A percentile compares a stretch with the other conserved stretches of the same genome.
Conservation (phyloP, 805 yeast species). For the Metschnikowia rubicola region DNA sequence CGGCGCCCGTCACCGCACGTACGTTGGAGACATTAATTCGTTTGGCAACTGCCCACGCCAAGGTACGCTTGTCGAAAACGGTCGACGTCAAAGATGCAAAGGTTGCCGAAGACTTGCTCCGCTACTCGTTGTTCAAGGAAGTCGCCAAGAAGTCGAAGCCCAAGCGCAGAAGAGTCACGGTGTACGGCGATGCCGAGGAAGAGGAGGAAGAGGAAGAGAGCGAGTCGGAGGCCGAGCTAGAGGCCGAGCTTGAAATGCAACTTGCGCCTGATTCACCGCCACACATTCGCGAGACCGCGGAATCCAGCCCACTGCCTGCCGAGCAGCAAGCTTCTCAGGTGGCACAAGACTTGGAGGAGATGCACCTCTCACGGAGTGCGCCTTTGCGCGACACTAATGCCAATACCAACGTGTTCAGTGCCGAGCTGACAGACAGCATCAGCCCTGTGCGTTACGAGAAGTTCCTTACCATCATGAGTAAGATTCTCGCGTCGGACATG, state of each 20-base stretch:
- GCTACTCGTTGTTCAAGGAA: constrained; percentile 85
- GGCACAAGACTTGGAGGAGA: constrained; percentile 26
- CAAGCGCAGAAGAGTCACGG: constrained; percentile 26
- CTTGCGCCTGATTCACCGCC: constrained; percentile 16
- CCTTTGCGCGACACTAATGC: constrained; percentile 26
- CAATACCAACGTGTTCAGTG: constrained; percentile 17
- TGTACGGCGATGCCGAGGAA: constrained; percentile 22
- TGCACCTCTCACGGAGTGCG: constrained; percentile 26
- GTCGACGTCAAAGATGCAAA: constrained; percentile 76
- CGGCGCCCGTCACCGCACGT: constrained; percentile 97
- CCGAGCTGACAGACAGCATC: constrained; percentile 18
- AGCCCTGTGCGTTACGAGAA: constrained; percentile 32
- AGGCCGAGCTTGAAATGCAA: constrained; percentile 16
- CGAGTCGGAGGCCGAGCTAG: constrained; percentile 15
- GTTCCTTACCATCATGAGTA: constrained; percentile 31
- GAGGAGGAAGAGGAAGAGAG: constrained; percentile 36
- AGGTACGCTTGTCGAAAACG: constrained; percentile 77
- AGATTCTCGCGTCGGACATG: constrained; percentile 29
- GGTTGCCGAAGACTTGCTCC: constrained; percentile 79
- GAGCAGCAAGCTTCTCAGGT: constrained; percentile 19
- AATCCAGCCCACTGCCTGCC: constrained; percentile 20
- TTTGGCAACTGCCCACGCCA: constrained; percentile 93
- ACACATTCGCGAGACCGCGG: constrained; percentile 13
- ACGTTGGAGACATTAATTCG: constrained; percentile 94
- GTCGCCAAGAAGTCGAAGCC: constrained; percentile 38